A percentile compares a stretch with the other conserved stretches of the same genome.
Evolutionary conservation across 169 alveolate species (phyloP).

Genomic region (Cyclospora cayetanensis): DNA sequence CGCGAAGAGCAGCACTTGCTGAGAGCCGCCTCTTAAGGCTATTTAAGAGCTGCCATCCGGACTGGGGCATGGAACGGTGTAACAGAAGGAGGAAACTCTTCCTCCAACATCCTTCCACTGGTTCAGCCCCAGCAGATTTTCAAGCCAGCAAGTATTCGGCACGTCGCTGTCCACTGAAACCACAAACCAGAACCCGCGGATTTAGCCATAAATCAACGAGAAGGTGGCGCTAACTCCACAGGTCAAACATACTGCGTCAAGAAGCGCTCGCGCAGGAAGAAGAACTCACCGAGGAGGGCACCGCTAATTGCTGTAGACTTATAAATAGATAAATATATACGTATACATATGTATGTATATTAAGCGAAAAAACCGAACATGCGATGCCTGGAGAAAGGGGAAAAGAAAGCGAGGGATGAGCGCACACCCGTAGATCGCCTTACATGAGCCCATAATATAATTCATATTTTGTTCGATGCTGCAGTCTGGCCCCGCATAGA

Average conservation of each 20-base stretch:
- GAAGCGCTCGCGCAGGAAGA: too few relatives aligned
- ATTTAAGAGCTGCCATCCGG: neutral
- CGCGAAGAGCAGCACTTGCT: neutral
- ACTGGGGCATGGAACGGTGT: constrained; percentile 44
- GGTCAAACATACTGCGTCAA: too few relatives aligned
- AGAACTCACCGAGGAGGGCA: too few relatives aligned
- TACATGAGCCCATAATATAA: neutral
- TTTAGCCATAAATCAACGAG: neutral
- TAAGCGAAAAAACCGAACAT: neutral
- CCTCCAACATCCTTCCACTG: constrained; percentile 25
- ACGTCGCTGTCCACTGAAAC: neutral
- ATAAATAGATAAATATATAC: neutral
- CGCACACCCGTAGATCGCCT: neutral
- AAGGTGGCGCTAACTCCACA: too few relatives aligned
- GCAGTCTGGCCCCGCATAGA: constrained; percentile 30
- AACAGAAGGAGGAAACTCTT: constrained; percentile 43
- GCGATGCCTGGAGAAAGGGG: neutral
- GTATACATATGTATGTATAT: neutral
- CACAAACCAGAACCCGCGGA: neutral
- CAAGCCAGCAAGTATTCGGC: constrained; percentile 53
- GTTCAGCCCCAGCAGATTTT: constrained; percentile 50
- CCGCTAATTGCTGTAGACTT: neutral
- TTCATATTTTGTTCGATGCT: neutral
- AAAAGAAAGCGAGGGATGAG: neutral
- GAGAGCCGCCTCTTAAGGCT: neutral